Base-by-base conservation (phyloP, 345 rosid genomes). In the Eutrema heterophyllum region DNA sequence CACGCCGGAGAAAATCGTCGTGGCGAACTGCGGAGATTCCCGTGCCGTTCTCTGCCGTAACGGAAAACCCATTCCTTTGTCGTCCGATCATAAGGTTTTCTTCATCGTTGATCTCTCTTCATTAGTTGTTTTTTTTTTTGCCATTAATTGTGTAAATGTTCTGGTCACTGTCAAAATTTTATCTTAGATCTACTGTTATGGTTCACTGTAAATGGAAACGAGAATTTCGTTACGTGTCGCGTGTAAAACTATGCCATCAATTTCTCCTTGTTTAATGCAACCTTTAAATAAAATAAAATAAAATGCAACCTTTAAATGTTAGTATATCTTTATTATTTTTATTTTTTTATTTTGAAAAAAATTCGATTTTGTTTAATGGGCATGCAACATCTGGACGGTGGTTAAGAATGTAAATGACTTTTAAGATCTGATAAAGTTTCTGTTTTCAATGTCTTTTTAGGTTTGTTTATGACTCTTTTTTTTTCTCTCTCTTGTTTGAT, bases 1-100 rank as follows among this genome's bases (percentile, higher is more conserved):
- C 44, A 89, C 90, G 3, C 84, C 81, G 9, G 84, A 86, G 7
- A 86, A 90, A 74, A 84, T 92, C 9, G 24, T 90, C 8, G 88
- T 89, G 38, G 88, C 99, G 0, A 96, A 96, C 40, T 90, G 98
- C n/a, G 99, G 99, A 6, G 99, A 95, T 65, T 95, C 99, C 0
- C 86, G 99, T 40, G 98, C 97, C 6, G 90, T 95, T 49, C 83
- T 92, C 7, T 90, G 88, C 43, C 91, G 94, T 29, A 86, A 84
- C 44, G 93, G 92, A 36, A 86, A 78, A 53, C 78, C 93, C 6
- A 6, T 92, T 18, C 86, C 97, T 0, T 84, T 92, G 35, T 87
- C 98, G 8, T 71, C 83, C n/a, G 97, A 96, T 78, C 99, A 92
- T 58, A 96, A 92, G 91, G 98, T 90, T 30, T n/a, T 30, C 13